These are phyloP conservation scores for Zygoascus sp. DNA, from an alignment of 1,139 yeast genomes.

Conservation along the genomic window DNA sequence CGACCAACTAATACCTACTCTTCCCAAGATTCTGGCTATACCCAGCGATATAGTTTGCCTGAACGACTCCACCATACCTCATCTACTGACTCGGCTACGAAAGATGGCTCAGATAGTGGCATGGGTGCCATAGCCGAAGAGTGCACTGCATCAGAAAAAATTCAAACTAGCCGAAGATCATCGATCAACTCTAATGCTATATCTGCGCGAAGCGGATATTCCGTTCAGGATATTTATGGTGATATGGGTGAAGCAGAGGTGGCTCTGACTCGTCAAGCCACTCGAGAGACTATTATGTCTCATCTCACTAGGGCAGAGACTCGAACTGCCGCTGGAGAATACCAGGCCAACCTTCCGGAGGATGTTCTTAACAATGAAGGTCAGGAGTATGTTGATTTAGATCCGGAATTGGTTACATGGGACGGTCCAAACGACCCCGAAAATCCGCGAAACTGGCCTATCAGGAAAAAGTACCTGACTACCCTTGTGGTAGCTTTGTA, in stretches of 20 bases:
- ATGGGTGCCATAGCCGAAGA: slow-evolving; percentile 7
- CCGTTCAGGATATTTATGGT: slow-evolving; percentile 27
- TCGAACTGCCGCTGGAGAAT: slow-evolving; percentile 13
- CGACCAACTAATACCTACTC: background rate
- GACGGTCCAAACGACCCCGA: slow-evolving; percentile 56
- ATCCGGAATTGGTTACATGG: slow-evolving; percentile 65
- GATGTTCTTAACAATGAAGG: slow-evolving; percentile 35
- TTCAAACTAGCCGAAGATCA: background rate
- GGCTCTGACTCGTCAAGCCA: slow-evolving; percentile 26
- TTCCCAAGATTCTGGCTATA: background rate
- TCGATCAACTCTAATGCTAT: slow-evolving; percentile 3
- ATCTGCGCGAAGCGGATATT: slow-evolving; percentile 15
- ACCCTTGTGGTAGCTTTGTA: slow-evolving; percentile 49
- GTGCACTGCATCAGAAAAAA: background rate
- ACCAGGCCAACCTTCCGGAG: slow-evolving; percentile 15
- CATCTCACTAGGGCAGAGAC: slow-evolving; percentile 20
- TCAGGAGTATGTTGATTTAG: slow-evolving; percentile 46
- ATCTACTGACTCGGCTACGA: slow-evolving; percentile 1
- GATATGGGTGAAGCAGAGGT: slow-evolving; percentile 22
- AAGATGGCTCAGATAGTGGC: background rate
- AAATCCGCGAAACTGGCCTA: slow-evolving; percentile 59
- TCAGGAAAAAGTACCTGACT: slow-evolving; percentile 39
- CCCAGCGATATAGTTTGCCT: slow-evolving; percentile 14
- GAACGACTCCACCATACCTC: slow-evolving; percentile 13
- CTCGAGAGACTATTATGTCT: slow-evolving; percentile 30